These are phyloP conservation scores for Panicum miliaceum DNA, from an alignment of 176 grass and related monocot genomes.

Conservation along the genomic window DNA sequence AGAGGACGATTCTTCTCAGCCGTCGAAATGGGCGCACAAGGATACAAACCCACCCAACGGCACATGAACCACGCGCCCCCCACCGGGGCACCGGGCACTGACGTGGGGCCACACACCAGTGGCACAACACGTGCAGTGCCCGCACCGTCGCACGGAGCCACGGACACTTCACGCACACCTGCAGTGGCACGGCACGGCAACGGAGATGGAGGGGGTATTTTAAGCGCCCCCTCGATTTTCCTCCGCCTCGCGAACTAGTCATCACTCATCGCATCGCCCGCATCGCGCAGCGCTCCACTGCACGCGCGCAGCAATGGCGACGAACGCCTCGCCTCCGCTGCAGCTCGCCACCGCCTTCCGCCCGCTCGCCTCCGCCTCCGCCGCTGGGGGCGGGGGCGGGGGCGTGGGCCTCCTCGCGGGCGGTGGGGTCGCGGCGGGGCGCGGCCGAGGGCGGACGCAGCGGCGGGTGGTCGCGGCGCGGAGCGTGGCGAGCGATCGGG, in stretches of 20 bases:
- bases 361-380: slow-evolving; percentile 15
- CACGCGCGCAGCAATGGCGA: slow-evolving; percentile 53
- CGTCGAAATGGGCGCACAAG: slow-evolving; percentile 37
- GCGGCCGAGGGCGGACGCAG: not conserved
- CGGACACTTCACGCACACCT: not conserved
- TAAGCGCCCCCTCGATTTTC: slow-evolving; percentile 12
- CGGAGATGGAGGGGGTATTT: slow-evolving; percentile 39
- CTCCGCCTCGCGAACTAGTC: slow-evolving; percentile 24
- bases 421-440: slow-evolving; percentile 1
- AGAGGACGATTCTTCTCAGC: slow-evolving; percentile 44
- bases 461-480: slow-evolving; percentile 39
- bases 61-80: slow-evolving; percentile 38
- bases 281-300: not conserved
- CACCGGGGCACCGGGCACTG: not conserved
- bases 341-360: slow-evolving; percentile 48
- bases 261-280: slow-evolving; percentile 28
- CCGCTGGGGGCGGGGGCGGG: not conserved
- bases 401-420: slow-evolving; percentile 15
- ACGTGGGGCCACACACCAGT: slow-evolving; percentile 18
- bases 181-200: slow-evolving; percentile 1
- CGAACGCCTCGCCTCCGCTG: slow-evolving; percentile 48
- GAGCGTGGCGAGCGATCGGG: slow-evolving; percentile 74
- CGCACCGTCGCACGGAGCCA: not conserved
- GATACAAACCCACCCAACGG: slow-evolving; percentile 12
- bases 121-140: slow-evolving; percentile 8